Conservation (phyloP, 495 filamentous ascomycete genomes). For the Penicillium psychrofluorescens region DNA sequence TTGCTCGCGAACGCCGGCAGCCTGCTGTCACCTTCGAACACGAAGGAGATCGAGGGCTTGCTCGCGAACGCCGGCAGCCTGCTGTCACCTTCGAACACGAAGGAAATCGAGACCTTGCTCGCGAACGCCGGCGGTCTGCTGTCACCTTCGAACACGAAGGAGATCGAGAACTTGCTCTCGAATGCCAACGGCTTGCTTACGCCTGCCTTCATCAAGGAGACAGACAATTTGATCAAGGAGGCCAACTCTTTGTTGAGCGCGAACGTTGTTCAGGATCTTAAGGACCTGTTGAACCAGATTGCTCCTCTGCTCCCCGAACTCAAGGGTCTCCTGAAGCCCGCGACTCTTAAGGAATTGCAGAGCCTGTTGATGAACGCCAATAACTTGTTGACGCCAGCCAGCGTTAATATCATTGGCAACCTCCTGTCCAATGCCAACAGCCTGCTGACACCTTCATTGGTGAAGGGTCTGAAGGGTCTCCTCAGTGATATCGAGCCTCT, state of each 20-base stretch:
- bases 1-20: too few species aligned
- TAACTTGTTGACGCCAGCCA: constrained; percentile 26
- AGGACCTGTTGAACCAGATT: constrained; percentile 6
- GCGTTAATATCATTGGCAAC: constrained; percentile 29
- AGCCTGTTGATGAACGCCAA: constrained; percentile 33
- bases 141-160: constrained; percentile 8
- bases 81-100: constrained; percentile 12
- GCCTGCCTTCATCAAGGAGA: constrained; percentile 25
- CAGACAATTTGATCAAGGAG: constrained; percentile 25
- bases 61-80: constrained; percentile 31
- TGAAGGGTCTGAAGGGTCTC: background rate
- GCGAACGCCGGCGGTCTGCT: constrained; percentile 4
- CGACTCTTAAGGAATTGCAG: constrained; percentile 27
- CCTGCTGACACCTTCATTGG: constrained; percentile 2
- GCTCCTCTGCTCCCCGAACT: constrained; percentile 16
- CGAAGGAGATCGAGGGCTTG: too few species aligned
- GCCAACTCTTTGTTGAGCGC: constrained; percentile 22
- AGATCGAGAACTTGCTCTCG: constrained; percentile 26
- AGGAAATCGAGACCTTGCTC: constrained; percentile 10
- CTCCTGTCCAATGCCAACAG: constrained; percentile 34
- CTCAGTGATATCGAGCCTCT: constrained; percentile 21
- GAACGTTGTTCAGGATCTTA: constrained; percentile 3
- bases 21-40: too few species aligned
- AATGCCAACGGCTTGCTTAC: constrained; percentile 34
- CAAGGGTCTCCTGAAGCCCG: constrained; percentile 18